Conservation (phyloP, 768 basidiomycete species). For the Plicaturopsis crispa region DNA sequence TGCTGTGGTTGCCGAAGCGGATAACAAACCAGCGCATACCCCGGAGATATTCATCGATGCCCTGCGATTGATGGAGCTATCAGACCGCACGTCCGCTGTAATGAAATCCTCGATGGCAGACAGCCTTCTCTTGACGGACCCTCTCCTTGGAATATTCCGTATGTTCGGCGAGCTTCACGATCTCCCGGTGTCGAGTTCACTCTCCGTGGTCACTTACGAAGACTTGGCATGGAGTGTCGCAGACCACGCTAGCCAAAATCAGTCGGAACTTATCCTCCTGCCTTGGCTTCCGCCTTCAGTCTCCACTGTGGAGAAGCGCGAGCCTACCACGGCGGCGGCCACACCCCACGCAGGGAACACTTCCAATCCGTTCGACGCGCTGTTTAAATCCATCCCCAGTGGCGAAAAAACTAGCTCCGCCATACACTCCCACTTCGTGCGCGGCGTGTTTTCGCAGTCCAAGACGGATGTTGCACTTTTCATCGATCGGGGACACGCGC, state of each 20-base stretch:
- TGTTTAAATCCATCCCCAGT: slow-evolving; percentile 36
- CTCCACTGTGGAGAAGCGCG: slow-evolving; percentile 1
- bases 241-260: slow-evolving; percentile 52
- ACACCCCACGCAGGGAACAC: slow-evolving; percentile 17
- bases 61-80: slow-evolving; percentile 77
- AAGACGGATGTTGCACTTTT: slow-evolving; percentile 76
- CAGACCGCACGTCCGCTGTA: slow-evolving; percentile 83
- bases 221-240: slow-evolving; percentile 63
- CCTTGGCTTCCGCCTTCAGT: slow-evolving; percentile 62
- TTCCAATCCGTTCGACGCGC: slow-evolving; percentile 65
- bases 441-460: slow-evolving; percentile 68
- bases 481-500: slow-evolving; percentile 54
- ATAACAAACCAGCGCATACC: slow-evolving; percentile 1
- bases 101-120: slow-evolving; percentile 76
- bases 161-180: slow-evolving; percentile 72
- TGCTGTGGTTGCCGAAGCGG: too few relatives aligned
- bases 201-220: slow-evolving; percentile 73
- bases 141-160: slow-evolving; percentile 63
- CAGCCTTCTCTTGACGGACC: slow-evolving; percentile 62
- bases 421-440: slow-evolving; percentile 77
- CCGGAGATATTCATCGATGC: slow-evolving; percentile 54
- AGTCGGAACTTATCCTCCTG: slow-evolving; percentile 69
- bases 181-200: slow-evolving; percentile 51
- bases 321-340: slow-evolving; percentile 6
- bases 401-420: slow-evolving; percentile 38